A percentile compares a stretch with the other conserved stretches of the same genome.
These are phyloP conservation scores for Trifolium subterraneum DNA, from an alignment of 306 rosid genomes.

Conservation along the genomic window DNA sequence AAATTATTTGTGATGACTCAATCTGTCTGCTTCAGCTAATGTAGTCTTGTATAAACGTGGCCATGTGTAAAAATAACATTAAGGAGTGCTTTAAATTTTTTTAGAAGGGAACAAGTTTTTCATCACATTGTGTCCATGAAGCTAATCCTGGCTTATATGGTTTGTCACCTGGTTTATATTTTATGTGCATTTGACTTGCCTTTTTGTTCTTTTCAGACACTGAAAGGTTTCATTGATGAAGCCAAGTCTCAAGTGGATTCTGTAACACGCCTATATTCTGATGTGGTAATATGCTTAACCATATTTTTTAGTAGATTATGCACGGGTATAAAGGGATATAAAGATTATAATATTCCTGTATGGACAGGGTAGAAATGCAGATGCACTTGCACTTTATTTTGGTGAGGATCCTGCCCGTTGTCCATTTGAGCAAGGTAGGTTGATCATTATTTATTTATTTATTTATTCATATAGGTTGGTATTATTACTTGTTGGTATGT, in stretches of 20 bases:
- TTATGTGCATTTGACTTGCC: slow-evolving; percentile 33
- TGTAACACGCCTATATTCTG: slow-evolving; percentile 73
- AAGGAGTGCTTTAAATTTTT: slow-evolving; percentile 15
- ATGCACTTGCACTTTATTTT: slow-evolving; percentile 84
- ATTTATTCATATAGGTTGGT: too few relatives aligned
- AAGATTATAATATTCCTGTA: slow-evolving; percentile 41
- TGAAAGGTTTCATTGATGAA: slow-evolving; percentile 71
- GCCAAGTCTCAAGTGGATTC: slow-evolving; percentile 87
- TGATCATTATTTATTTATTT: slow-evolving; percentile 21
- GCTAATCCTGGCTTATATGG: slow-evolving; percentile 19
- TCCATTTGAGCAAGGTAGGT: slow-evolving; percentile 94
- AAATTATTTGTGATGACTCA: not conserved
- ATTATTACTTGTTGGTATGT: slow-evolving; percentile 6
- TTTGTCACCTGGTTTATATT: slow-evolving; percentile 24
- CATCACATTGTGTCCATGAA: slow-evolving; percentile 28
- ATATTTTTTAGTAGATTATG: slow-evolving; percentile 32
- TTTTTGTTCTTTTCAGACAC: slow-evolving; percentile 57
- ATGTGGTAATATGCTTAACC: slow-evolving; percentile 69
- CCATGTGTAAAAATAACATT: slow-evolving; percentile 18
- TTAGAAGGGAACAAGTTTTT: slow-evolving; percentile 24
- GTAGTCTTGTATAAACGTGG: slow-evolving; percentile 11
- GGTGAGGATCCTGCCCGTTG: slow-evolving; percentile 93
- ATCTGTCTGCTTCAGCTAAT: not conserved
- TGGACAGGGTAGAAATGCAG: slow-evolving; percentile 93
- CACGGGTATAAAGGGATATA: slow-evolving; percentile 31